Evolutionary conservation across 2,329 filamentous ascomycete genomes (phyloP), one percentile per base, ranked within the genome.

Genomic region (Calonectria naviculata): DNA sequence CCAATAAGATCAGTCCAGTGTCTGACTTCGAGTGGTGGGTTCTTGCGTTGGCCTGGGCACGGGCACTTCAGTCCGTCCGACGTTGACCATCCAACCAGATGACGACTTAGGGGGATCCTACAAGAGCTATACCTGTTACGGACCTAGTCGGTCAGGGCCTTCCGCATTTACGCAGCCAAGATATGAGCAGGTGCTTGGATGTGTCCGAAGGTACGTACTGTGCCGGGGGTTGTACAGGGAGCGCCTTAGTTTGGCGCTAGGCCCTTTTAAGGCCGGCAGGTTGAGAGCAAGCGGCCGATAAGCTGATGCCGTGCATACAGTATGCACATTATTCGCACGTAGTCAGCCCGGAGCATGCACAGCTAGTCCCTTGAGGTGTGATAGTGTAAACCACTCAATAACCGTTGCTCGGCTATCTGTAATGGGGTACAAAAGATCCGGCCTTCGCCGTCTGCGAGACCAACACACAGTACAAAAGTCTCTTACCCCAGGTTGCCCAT

Each of bases 251-350:
- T 66, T 58, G 4, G 54, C 42, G 65, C 77, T 79, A 78, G 70
- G 41, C 76, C 71, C 38, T 73, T 76, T 68, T 71, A 75, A 72
- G 67, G 71, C 71, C 76, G 72, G 77, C 71, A 77, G 68, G 76
- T 78, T 74, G 75, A 71, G 68, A 68, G 58, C 68, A 56, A 73
- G 71, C 65, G 66, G 65, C 62, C 75, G 77, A 78, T 78, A 77
- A 78, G 77, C 77, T 78, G 77, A 78, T 77, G 77, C 68, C 74
- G 73, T 76, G 75, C 74, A 73, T 73, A 78, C 77, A 72, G 77
- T 78, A 58, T 54, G 52, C 12, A 2, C 21, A 63, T 21, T 58
- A 63, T 62, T 42, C 46, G 66, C 72, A 77, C 76, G 34, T 69
- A 17, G 21, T 67, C 69, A 58, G 21, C 19, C 8, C 0, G 34